phyloP scores from a whole-genome alignment of 768 basidiomycete genomes.

The Neoboletus subvelutipes region DNA sequence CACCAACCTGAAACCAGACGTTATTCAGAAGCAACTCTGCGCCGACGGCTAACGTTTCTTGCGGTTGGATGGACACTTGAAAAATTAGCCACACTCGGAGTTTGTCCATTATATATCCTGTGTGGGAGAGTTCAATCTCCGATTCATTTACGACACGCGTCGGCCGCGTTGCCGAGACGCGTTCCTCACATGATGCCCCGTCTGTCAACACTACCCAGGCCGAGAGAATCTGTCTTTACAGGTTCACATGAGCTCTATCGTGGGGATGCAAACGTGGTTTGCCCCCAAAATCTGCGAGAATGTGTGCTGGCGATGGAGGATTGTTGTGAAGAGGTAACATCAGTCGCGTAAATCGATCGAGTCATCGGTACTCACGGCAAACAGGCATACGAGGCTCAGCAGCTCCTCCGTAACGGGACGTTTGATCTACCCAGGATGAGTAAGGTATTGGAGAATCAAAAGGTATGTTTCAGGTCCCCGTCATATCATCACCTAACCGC shows the following conservation, averaged over 20 bases:
- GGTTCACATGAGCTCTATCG: constrained; percentile 65
- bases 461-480: constrained; percentile 39
- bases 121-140: constrained; percentile 26
- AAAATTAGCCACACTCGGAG: constrained; percentile 23
- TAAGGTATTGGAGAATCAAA: constrained; percentile 64
- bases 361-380: constrained; percentile 1
- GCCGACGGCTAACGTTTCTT: constrained; percentile 60
- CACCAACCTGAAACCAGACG: constrained; percentile 72
- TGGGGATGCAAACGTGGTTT: constrained; percentile 60
- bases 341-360: neutral
- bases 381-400: constrained; percentile 68
- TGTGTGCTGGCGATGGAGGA: constrained; percentile 79
- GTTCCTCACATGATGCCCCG: constrained; percentile 37
- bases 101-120: constrained; percentile 30
- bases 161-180: constrained; percentile 15
- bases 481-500: constrained; percentile 5
- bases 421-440: constrained; percentile 70
- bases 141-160: constrained; percentile 16
- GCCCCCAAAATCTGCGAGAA: constrained; percentile 70
- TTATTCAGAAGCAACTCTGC: constrained; percentile 47
- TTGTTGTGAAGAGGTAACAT: constrained; percentile 71
- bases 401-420: constrained; percentile 67
- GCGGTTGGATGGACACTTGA: constrained; percentile 67
- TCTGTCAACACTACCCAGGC: constrained; percentile 47
- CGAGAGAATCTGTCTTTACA: constrained; percentile 68